Conservation (phyloP, 495 filamentous ascomycete genomes). For the Aspergillus diversus region DNA sequence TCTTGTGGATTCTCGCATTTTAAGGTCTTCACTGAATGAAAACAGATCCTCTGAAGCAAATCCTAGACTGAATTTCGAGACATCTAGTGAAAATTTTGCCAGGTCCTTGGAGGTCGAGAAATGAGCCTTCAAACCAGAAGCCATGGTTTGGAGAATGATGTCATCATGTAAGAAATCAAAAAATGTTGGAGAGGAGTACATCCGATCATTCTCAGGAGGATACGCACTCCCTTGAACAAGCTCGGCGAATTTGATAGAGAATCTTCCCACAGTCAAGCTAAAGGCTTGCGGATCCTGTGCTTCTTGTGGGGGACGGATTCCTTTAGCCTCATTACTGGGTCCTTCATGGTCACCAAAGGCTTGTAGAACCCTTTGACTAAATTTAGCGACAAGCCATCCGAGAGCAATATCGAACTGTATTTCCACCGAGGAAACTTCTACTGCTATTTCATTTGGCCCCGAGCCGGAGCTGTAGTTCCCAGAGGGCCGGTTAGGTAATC, state of each 20-base stretch:
- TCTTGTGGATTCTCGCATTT: slow-evolving; percentile 72
- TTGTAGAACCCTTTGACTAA: slow-evolving; percentile 56
- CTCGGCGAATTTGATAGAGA: slow-evolving; percentile 69
- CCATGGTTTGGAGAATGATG: slow-evolving; percentile 37
- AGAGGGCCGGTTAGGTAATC: slow-evolving; percentile 11
- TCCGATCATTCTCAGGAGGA: slow-evolving; percentile 20
- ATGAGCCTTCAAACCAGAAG: slow-evolving; percentile 33
- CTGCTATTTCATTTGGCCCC: slow-evolving; percentile 43
- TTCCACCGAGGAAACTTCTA: slow-evolving; percentile 59
- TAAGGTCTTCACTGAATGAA: slow-evolving; percentile 67
- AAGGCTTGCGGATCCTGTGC: slow-evolving; percentile 41
- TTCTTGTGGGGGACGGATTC: slow-evolving; percentile 20
- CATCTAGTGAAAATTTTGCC: slow-evolving; percentile 34
- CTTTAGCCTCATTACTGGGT: slow-evolving; percentile 19
- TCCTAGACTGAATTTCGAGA: slow-evolving; percentile 74
- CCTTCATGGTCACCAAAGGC: slow-evolving; percentile 34
- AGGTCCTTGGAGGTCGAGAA: slow-evolving; percentile 27
- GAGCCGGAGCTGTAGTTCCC: slow-evolving; percentile 7
- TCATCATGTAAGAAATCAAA: slow-evolving; percentile 36
- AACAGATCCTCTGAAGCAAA: slow-evolving; percentile 74
- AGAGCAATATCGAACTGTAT: slow-evolving; percentile 70
- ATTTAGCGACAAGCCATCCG: slow-evolving; percentile 66
- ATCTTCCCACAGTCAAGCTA: slow-evolving; percentile 54
- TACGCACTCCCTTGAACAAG: slow-evolving; percentile 52
- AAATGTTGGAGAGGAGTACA: slow-evolving; percentile 24